A percentile compares a stretch with the other conserved stretches of the same genome.
Evolutionary conservation across 257 asterid genomes (phyloP).

Genomic region (Nicotiana sylvestris): DNA sequence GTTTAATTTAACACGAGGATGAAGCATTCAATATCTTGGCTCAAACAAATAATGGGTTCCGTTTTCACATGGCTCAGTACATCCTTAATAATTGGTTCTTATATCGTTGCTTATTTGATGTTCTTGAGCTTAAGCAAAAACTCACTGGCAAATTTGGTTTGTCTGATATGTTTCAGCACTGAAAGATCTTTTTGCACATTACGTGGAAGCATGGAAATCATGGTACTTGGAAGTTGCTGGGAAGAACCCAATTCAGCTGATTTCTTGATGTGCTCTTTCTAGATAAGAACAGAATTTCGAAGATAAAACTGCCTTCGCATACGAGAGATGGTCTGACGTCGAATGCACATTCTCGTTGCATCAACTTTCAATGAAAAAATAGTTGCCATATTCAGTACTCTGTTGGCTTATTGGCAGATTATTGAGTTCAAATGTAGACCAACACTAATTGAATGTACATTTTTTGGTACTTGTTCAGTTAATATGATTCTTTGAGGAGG

Average conservation of each 20-base stretch:
- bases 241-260: constrained; percentile 54
- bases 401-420: no score
- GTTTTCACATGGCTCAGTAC: neutral
- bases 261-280: constrained; percentile 28
- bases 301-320: constrained; percentile 8
- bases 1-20: neutral
- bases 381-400: no score
- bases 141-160: constrained; percentile 6
- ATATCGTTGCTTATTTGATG: neutral
- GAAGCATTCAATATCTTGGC: neutral
- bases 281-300: neutral
- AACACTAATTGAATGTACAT: neutral
- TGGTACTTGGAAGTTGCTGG: constrained; percentile 90
- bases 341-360: constrained; percentile 43
- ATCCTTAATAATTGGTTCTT: neutral
- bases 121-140: neutral
- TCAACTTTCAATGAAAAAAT: neutral
- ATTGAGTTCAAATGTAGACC: no score
- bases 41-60: neutral
- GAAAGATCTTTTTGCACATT: constrained; percentile 85
- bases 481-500: constrained; percentile 2
- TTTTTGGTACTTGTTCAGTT: neutral
- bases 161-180: constrained; percentile 52
- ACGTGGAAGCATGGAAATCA: constrained; percentile 87
- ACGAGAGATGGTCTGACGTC: constrained; percentile 28